phyloP scores from a whole-genome alignment of 495 filamentous ascomycete species.

The Trichoderma erinaceum region DNA sequence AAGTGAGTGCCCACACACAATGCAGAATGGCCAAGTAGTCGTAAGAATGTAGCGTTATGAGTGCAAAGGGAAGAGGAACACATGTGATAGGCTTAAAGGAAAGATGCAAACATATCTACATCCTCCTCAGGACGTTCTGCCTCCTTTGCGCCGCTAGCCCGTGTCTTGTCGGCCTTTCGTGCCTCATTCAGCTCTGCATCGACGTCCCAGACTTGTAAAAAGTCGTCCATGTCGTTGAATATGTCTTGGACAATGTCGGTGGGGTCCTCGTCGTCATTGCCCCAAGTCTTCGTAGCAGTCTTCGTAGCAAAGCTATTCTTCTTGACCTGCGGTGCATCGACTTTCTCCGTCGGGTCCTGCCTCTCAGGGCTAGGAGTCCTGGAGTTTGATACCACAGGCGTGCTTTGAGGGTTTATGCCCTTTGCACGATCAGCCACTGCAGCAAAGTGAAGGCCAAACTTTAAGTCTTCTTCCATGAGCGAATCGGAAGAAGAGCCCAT shows the following conservation, averaged over 20 bases:
- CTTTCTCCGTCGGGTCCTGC: not conserved
- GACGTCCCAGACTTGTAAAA: constrained; percentile 36
- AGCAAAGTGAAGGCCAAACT: constrained; percentile 33
- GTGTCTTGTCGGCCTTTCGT: constrained; percentile 18
- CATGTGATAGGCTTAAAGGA: not conserved
- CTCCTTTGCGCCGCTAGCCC: constrained; percentile 8
- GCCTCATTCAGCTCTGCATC: constrained; percentile 32
- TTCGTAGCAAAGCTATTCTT: constrained; percentile 19
- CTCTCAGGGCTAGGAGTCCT: not conserved
- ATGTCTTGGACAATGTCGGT: constrained; percentile 39
- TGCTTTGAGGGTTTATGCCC: not conserved
- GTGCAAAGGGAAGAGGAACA: not conserved
- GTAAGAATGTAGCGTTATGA: not conserved
- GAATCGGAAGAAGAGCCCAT: constrained; percentile 14
- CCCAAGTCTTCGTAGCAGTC: not conserved
- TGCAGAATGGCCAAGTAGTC: not conserved
- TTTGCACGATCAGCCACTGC: constrained; percentile 22
- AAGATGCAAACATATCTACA: not conserved
- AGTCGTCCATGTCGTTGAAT: constrained; percentile 37
- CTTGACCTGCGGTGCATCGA: not conserved
- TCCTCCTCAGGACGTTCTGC: not conserved
- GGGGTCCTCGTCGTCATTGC: constrained; percentile 20
- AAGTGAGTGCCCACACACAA: not conserved
- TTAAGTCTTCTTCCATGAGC: constrained; percentile 20
- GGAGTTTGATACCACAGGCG: constrained; percentile 17